A percentile compares a stretch with the other conserved stretches of the same genome.
These are phyloP conservation scores for Raffaelea ambrosiae DNA, from an alignment of 2,329 filamentous ascomycete genomes.

Conservation along the genomic window DNA sequence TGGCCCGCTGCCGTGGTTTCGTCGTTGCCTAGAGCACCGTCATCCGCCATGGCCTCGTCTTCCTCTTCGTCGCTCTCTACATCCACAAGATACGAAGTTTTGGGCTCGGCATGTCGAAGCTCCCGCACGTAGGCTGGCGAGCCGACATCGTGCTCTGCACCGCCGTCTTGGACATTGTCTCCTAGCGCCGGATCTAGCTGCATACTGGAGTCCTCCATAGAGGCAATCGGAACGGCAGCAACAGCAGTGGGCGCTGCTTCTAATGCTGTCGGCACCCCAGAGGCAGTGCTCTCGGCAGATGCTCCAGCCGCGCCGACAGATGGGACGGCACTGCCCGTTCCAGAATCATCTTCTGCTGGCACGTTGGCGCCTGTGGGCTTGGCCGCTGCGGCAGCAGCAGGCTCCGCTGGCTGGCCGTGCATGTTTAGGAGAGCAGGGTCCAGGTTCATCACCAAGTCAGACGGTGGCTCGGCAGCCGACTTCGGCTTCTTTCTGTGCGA, in stretches of 20 bases:
- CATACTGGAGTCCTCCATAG: background rate
- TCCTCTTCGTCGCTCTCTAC: slow-evolving; percentile 8
- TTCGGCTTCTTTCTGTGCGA: slow-evolving; percentile 34
- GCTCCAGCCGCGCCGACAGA: too few species aligned
- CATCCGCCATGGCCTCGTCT: background rate
- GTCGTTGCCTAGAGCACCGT: slow-evolving; percentile 3
- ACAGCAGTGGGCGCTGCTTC: too few species aligned
- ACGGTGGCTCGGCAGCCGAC: slow-evolving; percentile 21
- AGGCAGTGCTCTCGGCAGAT: too few species aligned
- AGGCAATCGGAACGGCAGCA: background rate
- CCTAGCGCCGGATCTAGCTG: background rate
- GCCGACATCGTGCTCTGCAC: background rate
- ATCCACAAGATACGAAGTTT: slow-evolving; percentile 7
- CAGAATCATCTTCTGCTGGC: background rate
- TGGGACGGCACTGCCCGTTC: too few species aligned
- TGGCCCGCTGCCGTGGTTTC: background rate
- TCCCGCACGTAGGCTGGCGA: slow-evolving; percentile 7
- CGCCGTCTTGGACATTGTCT: background rate
- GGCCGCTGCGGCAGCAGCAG: background rate
- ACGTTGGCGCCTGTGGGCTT: slow-evolving; percentile 3
- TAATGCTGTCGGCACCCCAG: too few species aligned
- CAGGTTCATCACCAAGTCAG: slow-evolving; percentile 33
- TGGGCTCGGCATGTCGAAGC: slow-evolving; percentile 11
- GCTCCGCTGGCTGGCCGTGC: background rate
- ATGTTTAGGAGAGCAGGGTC: slow-evolving; percentile 40